Evolutionary conservation across 2,329 filamentous ascomycete genomes (phyloP), one percentile per base, ranked within the genome.

Genomic region (Thelonectria olida): DNA sequence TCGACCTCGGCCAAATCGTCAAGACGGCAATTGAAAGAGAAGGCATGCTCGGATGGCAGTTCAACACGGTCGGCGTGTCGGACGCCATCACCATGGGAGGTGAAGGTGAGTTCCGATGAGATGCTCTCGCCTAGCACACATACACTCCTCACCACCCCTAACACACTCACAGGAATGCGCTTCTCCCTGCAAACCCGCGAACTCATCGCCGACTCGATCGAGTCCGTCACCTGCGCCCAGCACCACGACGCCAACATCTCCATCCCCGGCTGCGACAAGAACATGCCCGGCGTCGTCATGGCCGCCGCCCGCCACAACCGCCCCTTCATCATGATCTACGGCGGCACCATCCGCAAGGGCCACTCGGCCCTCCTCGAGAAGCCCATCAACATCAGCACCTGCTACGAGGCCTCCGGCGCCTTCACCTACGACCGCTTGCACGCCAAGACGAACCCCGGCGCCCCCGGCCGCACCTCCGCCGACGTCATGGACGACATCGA

Each of bases 51-150:
- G 94, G 88, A 42, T 98, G 93, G 93, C 93, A 97, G 76, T 97
- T 94, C 79, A 96, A 96, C 76, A 96, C 93, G 17, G 87, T 97
- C 64, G 93, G 94, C 51, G 82, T 97, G 10, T 93, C 92, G 9
- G 93, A 97, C 77, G 94, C 90, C 49, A 97, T 97, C 73, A 97
- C 95, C 3, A 97, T 97, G 94, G 94, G 95, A 54, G 91, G 91
- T 67, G 92, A 97, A 81, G 93, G 92, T 92, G 72, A 66, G 80
- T 69, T 12, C 22, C 22, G 23, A 39, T n/a, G n/a, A n/a, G n/a
- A n/a, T n/a, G n/a, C 13, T 23, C 27, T 31, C 17, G 47, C 53
- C 31, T 9, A 17, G 19, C 19, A 55, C 17, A 20, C 25, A 42
- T 49, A 49, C n/a, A 48, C 42, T 28, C 17, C 4, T 20, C 22